Base-by-base conservation (phyloP, 495 filamentous ascomycete species). In the Rostrohypoxylon terebratum region DNA sequence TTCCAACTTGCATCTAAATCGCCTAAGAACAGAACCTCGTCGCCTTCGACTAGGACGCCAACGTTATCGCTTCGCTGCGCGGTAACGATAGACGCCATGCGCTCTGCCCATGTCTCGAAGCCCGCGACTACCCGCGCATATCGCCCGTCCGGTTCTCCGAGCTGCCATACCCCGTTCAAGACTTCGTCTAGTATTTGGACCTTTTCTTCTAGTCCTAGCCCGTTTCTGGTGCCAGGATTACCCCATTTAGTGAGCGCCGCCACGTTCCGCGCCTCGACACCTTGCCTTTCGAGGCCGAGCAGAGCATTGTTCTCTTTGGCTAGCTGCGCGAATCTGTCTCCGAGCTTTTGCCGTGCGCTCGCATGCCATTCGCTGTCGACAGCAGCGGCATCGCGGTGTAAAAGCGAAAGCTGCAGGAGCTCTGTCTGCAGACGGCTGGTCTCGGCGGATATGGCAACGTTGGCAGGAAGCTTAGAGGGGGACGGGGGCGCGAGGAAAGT, bases 331-430 rank as follows among this genome's bases (percentile, higher is more conserved):
- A 87, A 89, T 36, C 81, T 79, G 0, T 21, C 54, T 2, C 77
- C 74, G 5, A 89, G 75, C 36, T 77, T 79, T 34, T 66, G 31
- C 54, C 80, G 77, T 0, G 87, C 87, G 72, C 84, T 86, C 1
- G 63, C 77, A 54, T 80, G 77, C 87, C 87, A 90, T 50, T 81
- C 75, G 9, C 47, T 54, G 9, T 64, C 69, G 44, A 78, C 77
- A 10, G 40, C 60, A 7, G 67, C 63, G 14, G 83, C 83, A 51
- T 78, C 77, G 57, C 83, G 84, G 80, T 93, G 91, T 11, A 94
- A 80, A 9, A 94, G 81, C 74, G 89, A 88, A 4, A 94, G 80
- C 74, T 93, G 91, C 21, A 94, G 81, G 20, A 96, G 83, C 73
- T 94, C 91, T 0, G 89, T 88, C 74, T 94, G 92, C 31, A 93